A percentile compares a stretch with the other conserved stretches of the same genome.
These are phyloP conservation scores for Zymoseptoria pseudotritici DNA, from an alignment of 2,329 filamentous ascomycete species.

Conservation along the genomic window DNA sequence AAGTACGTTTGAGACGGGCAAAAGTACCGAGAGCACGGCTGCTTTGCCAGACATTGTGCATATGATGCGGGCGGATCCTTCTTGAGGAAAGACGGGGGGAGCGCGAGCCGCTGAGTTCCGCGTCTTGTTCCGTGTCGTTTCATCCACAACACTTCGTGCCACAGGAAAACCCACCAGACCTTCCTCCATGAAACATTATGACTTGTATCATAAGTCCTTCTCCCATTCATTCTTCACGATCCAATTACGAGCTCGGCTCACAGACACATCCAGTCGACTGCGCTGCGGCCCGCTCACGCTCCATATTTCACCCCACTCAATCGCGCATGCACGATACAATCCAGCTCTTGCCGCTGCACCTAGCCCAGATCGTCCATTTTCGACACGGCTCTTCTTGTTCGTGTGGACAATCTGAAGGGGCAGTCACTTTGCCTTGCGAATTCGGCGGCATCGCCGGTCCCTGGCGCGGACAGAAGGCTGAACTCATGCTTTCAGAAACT, in stretches of 20 bases:
- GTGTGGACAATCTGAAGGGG: background rate
- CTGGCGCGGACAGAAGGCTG: background rate
- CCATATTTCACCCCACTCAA: background rate
- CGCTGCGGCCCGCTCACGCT: background rate
- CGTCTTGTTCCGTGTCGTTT: background rate
- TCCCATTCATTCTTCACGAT: background rate
- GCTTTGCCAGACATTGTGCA: background rate
- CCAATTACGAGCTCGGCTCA: background rate
- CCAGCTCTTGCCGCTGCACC: background rate
- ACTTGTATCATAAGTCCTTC: background rate
- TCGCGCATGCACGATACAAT: background rate
- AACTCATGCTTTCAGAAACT: background rate
- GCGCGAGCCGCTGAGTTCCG: background rate
- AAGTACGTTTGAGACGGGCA: no score
- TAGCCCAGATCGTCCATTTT: background rate
- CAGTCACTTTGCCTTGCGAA: background rate
- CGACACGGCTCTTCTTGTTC: background rate
- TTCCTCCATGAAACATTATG: background rate
- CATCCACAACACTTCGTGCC: background rate
- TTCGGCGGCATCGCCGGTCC: background rate
- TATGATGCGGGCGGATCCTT: background rate
- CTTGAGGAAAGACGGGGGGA: background rate
- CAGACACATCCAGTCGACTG: background rate
- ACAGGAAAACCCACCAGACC: background rate
- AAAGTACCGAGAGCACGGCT: background rate